Percentiles rank a stretch among this genome's conserved stretches.
Conservation (phyloP, 169 alveolate species). For the Plasmodium cynomolgi region DNA sequence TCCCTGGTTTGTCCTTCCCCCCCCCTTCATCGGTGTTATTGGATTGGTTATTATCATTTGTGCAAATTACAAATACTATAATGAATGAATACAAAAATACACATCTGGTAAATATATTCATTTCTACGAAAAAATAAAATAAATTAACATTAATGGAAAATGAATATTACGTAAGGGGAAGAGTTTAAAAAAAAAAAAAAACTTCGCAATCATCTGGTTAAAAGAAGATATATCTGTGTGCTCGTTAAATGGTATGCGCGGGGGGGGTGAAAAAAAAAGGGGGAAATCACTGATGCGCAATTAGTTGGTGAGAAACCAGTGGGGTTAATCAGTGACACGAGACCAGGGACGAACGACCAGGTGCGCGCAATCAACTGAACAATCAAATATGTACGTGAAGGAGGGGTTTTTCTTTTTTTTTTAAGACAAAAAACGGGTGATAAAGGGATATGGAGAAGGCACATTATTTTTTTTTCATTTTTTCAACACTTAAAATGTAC, state of each 20-base stretch:
- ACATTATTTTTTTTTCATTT: slow-evolving; percentile 5
- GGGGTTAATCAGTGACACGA: background rate
- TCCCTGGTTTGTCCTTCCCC: background rate
- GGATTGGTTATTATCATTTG: slow-evolving; percentile 17
- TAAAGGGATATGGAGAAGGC: background rate
- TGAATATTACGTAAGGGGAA: background rate
- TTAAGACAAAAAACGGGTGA: background rate
- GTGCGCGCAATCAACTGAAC: background rate
- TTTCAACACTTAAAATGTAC: slow-evolving; percentile 15
- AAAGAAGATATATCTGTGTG: background rate
- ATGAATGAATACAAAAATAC: slow-evolving; percentile 35
- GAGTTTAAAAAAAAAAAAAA: background rate
- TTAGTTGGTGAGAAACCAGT: background rate
- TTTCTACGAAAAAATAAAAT: slow-evolving; percentile 36
- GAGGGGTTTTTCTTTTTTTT: background rate
- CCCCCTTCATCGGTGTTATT: background rate
- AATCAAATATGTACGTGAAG: slow-evolving; percentile 1
- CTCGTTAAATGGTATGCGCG: background rate
- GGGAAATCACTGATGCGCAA: background rate
- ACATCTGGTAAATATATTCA: slow-evolving; percentile 61
- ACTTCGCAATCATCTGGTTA: background rate
- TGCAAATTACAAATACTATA: slow-evolving; percentile 22
- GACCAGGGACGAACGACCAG: background rate
- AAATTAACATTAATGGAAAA: slow-evolving; percentile 14
- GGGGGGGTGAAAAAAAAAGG: too few species aligned